Evolutionary conservation across 2,329 filamentous ascomycete species (phyloP).

Genomic region (Trichoderma sp.): DNA sequence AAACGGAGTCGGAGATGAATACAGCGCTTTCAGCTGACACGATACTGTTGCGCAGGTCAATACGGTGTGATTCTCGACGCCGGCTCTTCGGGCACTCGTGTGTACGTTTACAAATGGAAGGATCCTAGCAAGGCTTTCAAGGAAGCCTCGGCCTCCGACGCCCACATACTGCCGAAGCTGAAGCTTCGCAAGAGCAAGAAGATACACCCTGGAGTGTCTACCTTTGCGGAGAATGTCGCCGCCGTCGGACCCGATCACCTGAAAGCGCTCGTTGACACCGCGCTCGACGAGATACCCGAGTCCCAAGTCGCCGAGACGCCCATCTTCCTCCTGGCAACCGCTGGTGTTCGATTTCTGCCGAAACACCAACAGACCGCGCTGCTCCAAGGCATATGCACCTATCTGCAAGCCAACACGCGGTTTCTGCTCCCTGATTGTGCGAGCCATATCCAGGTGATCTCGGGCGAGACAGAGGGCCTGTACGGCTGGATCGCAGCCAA

Average conservation of each 20-base stretch:
- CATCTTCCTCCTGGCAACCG: slow-evolving; percentile 92
- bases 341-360: slow-evolving; percentile 86
- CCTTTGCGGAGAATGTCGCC: slow-evolving; percentile 76
- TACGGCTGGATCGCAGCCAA: slow-evolving; percentile 99
- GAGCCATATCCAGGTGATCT: slow-evolving; percentile 88
- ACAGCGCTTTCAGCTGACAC: slow-evolving; percentile 11
- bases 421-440: slow-evolving; percentile 91
- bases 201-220: slow-evolving; percentile 89
- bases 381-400: slow-evolving; percentile 78
- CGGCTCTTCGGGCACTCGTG: slow-evolving; percentile 92
- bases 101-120: slow-evolving; percentile 94
- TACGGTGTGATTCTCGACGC: slow-evolving; percentile 97
- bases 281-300: slow-evolving; percentile 73
- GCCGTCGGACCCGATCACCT: slow-evolving; percentile 82
- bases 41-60: slow-evolving; percentile 49
- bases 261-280: slow-evolving; percentile 77
- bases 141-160: slow-evolving; percentile 47
- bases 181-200: slow-evolving; percentile 90
- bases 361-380: slow-evolving; percentile 71
- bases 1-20: background rate
- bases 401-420: slow-evolving; percentile 72
- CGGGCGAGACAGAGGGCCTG: slow-evolving; percentile 90
- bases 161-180: slow-evolving; percentile 74
- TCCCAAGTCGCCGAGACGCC: slow-evolving; percentile 82
- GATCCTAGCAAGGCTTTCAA: slow-evolving; percentile 67